A percentile compares a stretch with the other conserved stretches of the same genome.
Evolutionary conservation across 2,329 filamentous ascomycete genomes (phyloP).

Genomic region (Hypoxylon sp.): DNA sequence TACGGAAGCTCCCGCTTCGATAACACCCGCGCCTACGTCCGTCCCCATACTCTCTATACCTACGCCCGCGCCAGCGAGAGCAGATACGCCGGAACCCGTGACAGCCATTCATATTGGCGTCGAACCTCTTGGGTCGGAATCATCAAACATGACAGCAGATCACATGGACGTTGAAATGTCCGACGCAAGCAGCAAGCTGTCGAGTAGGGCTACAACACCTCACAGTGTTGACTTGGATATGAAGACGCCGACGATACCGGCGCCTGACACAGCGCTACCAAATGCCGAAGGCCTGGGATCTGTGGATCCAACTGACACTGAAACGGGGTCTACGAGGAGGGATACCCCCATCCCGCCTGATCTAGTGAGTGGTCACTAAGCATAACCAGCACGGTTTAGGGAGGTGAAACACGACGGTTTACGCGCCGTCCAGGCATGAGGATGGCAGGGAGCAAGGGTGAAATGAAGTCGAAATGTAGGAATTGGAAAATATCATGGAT

Average conservation of each 20-base stretch:
- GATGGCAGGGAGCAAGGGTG: background rate
- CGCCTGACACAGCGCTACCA: slow-evolving; percentile 13
- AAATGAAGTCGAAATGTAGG: slow-evolving; percentile 1
- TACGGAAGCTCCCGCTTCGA: slow-evolving; percentile 47
- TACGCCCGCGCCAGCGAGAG: slow-evolving; percentile 20
- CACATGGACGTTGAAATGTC: slow-evolving; percentile 63
- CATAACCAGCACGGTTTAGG: background rate
- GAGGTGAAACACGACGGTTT: background rate
- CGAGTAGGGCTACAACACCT: slow-evolving; percentile 52
- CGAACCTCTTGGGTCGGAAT: slow-evolving; percentile 52
- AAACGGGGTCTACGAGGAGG: slow-evolving; percentile 49
- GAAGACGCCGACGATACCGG: slow-evolving; percentile 56
- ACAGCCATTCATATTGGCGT: slow-evolving; percentile 52
- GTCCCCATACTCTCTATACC: slow-evolving; percentile 4
- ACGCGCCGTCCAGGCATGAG: background rate
- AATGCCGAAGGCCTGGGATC: slow-evolving; percentile 46
- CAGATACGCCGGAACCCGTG: slow-evolving; percentile 38
- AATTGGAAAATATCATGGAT: slow-evolving; percentile 1
- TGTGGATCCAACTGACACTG: slow-evolving; percentile 47
- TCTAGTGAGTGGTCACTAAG: slow-evolving; percentile 38
- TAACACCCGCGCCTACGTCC: slow-evolving; percentile 18
- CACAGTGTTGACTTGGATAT: slow-evolving; percentile 51
- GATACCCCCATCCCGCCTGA: slow-evolving; percentile 55
- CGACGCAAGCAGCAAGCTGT: slow-evolving; percentile 58
- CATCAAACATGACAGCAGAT: slow-evolving; percentile 34